These are phyloP conservation scores for Cardamine occulta DNA, from an alignment of 345 rosid genomes.

Conservation along the genomic window DNA sequence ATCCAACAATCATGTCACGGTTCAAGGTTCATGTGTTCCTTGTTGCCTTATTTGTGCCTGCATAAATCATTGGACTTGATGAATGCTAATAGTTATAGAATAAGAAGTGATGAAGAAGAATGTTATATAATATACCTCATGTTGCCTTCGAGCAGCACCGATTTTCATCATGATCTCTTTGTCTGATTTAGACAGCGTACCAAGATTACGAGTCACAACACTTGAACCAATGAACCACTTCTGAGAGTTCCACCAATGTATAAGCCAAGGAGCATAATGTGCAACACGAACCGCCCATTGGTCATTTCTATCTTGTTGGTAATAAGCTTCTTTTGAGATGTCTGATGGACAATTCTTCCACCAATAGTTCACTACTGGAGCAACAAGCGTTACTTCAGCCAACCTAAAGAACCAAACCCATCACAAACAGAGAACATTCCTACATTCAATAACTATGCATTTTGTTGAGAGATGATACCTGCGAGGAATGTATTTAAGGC, in stretches of 20 bases:
- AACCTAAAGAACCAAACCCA: constrained; percentile 45
- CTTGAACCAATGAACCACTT: constrained; percentile 55
- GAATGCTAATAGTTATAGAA: not conserved
- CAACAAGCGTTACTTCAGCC: constrained; percentile 58
- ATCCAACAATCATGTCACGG: constrained; percentile 58
- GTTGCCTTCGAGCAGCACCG: constrained; percentile 19
- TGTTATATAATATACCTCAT: constrained; percentile 29
- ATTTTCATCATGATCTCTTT: constrained; percentile 43
- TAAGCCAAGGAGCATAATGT: constrained; percentile 67
- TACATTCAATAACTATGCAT: not conserved
- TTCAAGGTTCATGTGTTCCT: constrained; percentile 60
- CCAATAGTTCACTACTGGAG: constrained; percentile 67
- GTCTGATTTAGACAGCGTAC: constrained; percentile 50
- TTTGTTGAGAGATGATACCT: constrained; percentile 43
- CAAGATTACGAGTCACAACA: constrained; percentile 39
- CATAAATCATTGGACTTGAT: not conserved
- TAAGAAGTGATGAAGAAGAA: constrained; percentile 2
- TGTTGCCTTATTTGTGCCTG: constrained; percentile 52
- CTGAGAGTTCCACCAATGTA: constrained; percentile 77
- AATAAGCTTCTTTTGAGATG: constrained; percentile 53
- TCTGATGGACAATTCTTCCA: constrained; percentile 61
- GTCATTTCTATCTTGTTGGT: constrained; percentile 47
- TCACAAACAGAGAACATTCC: constrained; percentile 6
- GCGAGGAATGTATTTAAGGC: constrained; percentile 74
- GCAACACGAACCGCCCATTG: constrained; percentile 67